A percentile compares a stretch with the other conserved stretches of the same genome.
phyloP scores from a whole-genome alignment of 208 protist species.

The Acanthamoeba royreba region DNA sequence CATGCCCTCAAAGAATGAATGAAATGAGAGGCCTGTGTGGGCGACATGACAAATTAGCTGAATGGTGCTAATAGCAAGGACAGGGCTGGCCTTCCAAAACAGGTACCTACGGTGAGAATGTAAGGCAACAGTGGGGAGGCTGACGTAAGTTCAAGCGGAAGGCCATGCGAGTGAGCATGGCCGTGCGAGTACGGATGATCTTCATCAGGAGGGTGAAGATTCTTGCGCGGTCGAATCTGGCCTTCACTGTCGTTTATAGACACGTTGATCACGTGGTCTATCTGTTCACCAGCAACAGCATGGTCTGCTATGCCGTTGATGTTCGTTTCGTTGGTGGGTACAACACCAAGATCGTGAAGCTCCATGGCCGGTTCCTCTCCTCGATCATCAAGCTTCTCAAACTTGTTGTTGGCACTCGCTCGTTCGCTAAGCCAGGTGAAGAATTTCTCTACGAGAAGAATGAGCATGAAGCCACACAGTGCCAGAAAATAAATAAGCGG shows the following conservation, averaged over 20 bases:
- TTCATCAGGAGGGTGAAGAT: not conserved
- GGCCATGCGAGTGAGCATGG: not conserved
- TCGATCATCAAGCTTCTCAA: not conserved
- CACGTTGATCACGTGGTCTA: too few species aligned
- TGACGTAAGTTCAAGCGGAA: not conserved
- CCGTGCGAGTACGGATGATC: not conserved
- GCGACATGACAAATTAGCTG: not conserved
- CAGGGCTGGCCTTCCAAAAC: not conserved
- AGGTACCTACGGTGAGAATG: not conserved
- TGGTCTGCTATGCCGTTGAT: not conserved
- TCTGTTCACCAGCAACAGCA: not conserved
- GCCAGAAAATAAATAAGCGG: not conserved
- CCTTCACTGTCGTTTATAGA: too few species aligned
- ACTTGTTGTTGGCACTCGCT: not conserved
- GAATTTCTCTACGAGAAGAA: not conserved
- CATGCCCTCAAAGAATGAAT: not conserved
- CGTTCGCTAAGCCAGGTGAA: not conserved
- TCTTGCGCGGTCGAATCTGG: not conserved
- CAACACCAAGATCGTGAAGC: too few species aligned
- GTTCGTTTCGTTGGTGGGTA: not conserved
- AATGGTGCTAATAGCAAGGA: not conserved
- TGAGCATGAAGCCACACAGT: conserved; percentile 15
- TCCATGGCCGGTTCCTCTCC: not conserved
- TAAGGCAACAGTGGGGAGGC: not conserved
- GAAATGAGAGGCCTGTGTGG: not conserved